Evolutionary conservation across 805 yeast species (phyloP), one percentile per base, ranked within the genome.

Genomic region (Phaffomyces antillensis): DNA sequence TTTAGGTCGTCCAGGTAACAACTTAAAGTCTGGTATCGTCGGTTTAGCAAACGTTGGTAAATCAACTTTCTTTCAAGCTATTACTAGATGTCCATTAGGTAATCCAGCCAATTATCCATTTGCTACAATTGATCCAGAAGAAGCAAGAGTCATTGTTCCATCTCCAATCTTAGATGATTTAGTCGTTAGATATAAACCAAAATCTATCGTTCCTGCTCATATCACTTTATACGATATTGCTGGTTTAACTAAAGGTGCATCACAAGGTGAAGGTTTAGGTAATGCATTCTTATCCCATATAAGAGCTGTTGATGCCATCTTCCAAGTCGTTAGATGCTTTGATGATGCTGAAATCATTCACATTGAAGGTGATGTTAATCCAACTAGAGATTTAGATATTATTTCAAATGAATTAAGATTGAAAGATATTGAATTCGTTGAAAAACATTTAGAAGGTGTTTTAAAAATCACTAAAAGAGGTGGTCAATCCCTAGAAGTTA

Each of bases 51-150:
- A 82, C 60, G 95, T 91, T 53, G 99, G 99, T 59, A 93, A 93
- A 68, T 88, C 96, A 13, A 91, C 98, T 8, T 89, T 91, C 67
- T 91, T 91, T 79, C 98, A 93, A 69, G 96, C 96, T 45, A 85
- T 93, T 61, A 91, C 98, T 45, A 81, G 83, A 68, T 87, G 90
- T 55, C 88, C 90, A 40, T 72, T 93, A 54, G 98, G 99, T 51
- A 89, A 77, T 71, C 98, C 99, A 45, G 99, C 98, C 47, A 91
- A 91, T 67, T 91, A 90, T 66, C 99, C 99, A 24, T 91, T 88
- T 64, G 99, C 99, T 37, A 91, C 99, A 45, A 89, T 89, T 68
- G 96, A 91, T 57, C 98, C 99, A 44, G 98, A 93, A 71, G 96
- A 91, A 72, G 96, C 98, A 39, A 81, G 95, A 64, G 96, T 91